Percentiles rank a stretch among this genome's conserved stretches.
Evolutionary conservation across 75 land plant genomes (phyloP).

Genomic region (Adiantum capillusveneris): DNA sequence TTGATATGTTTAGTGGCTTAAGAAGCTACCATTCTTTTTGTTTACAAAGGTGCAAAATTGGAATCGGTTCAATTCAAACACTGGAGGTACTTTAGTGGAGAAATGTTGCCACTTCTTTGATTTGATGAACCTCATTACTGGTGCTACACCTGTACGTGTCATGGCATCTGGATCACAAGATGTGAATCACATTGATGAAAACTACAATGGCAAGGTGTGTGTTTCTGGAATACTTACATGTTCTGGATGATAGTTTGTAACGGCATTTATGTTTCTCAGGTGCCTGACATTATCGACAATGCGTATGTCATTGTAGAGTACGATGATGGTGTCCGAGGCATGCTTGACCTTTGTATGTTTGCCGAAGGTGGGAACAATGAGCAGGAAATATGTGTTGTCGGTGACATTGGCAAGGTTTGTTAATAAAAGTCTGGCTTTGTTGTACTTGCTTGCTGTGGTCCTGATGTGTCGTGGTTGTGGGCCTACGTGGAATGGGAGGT

Average conservation of each 20-base stretch:
- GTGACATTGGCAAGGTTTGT: slow-evolving; percentile 95
- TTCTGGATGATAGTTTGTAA: not conserved
- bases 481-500: too few relatives aligned
- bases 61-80: slow-evolving; percentile 90
- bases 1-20: too few relatives aligned
- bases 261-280: slow-evolving; percentile 27
- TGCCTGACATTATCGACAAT: slow-evolving; percentile 95
- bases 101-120: slow-evolving; percentile 99
- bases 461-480: too few relatives aligned
- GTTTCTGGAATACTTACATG: too few relatives aligned
- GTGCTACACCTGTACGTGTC: slow-evolving; percentile 77
- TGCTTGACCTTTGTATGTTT: slow-evolving; percentile 99
- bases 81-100: slow-evolving; percentile 96
- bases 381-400: slow-evolving; percentile 95
- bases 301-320: slow-evolving; percentile 96
- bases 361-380: slow-evolving; percentile 98
- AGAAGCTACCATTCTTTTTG: too few relatives aligned
- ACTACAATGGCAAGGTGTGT: slow-evolving; percentile 97
- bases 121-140: slow-evolving; percentile 84
- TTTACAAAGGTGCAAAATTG: slow-evolving; percentile 96
- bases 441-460: too few relatives aligned
- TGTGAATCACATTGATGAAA: slow-evolving; percentile 92
- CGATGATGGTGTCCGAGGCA: slow-evolving; percentile 84
- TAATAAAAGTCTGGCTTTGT: too few relatives aligned
- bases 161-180: slow-evolving; percentile 93